Percentiles rank a stretch among this genome's conserved stretches.
These are phyloP conservation scores for Ophiostoma piceae DNA, from an alignment of 2,329 filamentous ascomycete species.

Conservation along the genomic window DNA sequence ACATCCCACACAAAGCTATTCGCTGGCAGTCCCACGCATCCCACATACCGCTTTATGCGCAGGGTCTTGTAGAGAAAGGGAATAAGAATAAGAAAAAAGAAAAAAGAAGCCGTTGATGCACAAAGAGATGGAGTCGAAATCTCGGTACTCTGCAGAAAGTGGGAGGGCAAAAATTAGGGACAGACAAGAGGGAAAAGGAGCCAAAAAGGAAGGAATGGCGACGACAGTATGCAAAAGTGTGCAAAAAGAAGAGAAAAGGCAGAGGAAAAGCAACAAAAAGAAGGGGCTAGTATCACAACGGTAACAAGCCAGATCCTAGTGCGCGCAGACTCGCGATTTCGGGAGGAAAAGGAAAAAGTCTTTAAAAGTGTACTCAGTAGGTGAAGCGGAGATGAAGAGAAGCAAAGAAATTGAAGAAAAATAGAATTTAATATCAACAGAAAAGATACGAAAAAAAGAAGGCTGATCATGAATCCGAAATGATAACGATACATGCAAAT, in stretches of 20 bases:
- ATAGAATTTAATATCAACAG: neutral
- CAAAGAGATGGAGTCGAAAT: neutral
- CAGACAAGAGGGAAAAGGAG: neutral
- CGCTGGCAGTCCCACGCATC: slow-evolving; percentile 21
- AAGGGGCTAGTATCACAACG: neutral
- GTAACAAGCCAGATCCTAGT: slow-evolving; percentile 18
- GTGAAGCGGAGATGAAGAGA: neutral
- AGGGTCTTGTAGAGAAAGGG: neutral
- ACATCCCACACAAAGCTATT: slow-evolving; percentile 15
- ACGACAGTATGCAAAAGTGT: neutral
- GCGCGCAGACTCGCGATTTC: slow-evolving; percentile 16
- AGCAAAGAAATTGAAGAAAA: neutral
- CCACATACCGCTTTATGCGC: slow-evolving; percentile 13
- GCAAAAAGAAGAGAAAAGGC: no score
- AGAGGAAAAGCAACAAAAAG: no score
- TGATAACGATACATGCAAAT: neutral
- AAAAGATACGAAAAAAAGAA: neutral
- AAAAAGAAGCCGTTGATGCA: no score
- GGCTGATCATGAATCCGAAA: neutral
- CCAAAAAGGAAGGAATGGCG: neutral
- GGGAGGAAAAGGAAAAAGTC: slow-evolving; percentile 5
- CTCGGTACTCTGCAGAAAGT: neutral
- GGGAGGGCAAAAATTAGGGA: neutral
- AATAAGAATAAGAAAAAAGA: neutral
- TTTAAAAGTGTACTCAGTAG: no score